Conservation (phyloP, 2,329 filamentous ascomycete genomes). For the Arthrocladium fulminans region DNA sequence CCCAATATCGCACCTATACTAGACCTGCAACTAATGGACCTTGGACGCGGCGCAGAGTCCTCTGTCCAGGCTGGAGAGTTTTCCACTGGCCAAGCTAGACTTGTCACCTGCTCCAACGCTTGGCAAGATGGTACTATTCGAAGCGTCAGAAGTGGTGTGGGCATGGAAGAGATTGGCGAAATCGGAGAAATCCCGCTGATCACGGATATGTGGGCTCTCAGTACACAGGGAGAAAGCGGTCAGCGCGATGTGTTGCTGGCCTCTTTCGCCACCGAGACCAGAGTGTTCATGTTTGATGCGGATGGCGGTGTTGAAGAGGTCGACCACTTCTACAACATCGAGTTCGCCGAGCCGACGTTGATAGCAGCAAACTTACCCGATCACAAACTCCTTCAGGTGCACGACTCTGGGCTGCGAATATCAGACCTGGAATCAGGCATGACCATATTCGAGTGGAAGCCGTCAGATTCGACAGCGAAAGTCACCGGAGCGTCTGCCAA, state of each 20-base stretch:
- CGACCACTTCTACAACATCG: constrained; percentile 62
- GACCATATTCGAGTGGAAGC: constrained; percentile 38
- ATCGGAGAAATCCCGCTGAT: constrained; percentile 70
- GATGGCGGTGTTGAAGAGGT: constrained; percentile 80
- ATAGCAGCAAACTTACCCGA: constrained; percentile 57
- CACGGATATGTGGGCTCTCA: constrained; percentile 62
- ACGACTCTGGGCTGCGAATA: constrained; percentile 53
- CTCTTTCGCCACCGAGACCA: constrained; percentile 74
- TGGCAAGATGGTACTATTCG: constrained; percentile 81
- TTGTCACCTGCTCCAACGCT: constrained; percentile 86
- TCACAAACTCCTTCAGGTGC: constrained; percentile 66
- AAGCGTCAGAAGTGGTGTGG: constrained; percentile 87
- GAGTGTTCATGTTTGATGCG: constrained; percentile 66
- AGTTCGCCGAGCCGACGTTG: constrained; percentile 62
- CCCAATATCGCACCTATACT: constrained; percentile 83
- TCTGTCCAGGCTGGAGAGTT: constrained; percentile 71
- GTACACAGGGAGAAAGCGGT: constrained; percentile 41
- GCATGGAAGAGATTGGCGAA: constrained; percentile 76
- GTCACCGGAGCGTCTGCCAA: constrained; percentile 78
- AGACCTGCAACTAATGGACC: constrained; percentile 93
- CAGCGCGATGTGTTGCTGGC: constrained; percentile 62
- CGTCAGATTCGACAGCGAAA: constrained; percentile 32
- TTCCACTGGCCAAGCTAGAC: constrained; percentile 84
- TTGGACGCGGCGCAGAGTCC: constrained; percentile 75
- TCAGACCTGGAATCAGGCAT: constrained; percentile 42